Conservation (phyloP, 1,139 yeast species). For the Wickerhamomyces sp. region DNA sequence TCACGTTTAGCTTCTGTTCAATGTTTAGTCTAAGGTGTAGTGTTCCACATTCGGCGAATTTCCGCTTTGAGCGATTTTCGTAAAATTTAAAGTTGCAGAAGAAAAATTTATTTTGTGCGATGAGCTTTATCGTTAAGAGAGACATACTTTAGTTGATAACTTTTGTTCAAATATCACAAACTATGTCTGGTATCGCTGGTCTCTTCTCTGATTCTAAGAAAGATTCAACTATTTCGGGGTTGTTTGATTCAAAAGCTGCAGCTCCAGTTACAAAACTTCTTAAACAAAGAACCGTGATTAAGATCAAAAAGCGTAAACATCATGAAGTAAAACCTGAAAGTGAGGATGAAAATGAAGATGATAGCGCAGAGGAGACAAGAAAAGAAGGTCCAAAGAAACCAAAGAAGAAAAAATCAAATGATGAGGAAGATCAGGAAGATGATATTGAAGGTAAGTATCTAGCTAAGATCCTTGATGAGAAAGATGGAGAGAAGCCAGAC, state of each 20-base stretch:
- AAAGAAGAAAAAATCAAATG: conserved; percentile 19
- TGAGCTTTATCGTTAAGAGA: too few relatives aligned
- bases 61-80: too few relatives aligned
- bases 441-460: conserved; percentile 26
- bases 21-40: too few relatives aligned
- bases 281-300: conserved; percentile 20
- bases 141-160: too few relatives aligned
- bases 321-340: conserved; percentile 21
- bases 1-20: too few relatives aligned
- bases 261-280: conserved; percentile 25
- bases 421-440: conserved; percentile 28
- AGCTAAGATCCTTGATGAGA: conserved; percentile 17
- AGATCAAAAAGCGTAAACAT: conserved; percentile 9
- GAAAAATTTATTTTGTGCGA: too few relatives aligned
- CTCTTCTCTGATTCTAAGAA: conserved; percentile 18
- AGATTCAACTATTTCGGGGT: conserved; percentile 18
- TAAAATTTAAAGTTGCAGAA: too few relatives aligned
- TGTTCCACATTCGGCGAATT: too few relatives aligned
- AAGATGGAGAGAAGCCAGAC: conserved; percentile 13
- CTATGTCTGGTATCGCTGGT: conserved; percentile 16
- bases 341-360: conserved; percentile 8
- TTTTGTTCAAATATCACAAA: too few relatives aligned
- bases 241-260: conserved; percentile 24
- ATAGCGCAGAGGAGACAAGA: conserved; percentile 9
- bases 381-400: conserved; percentile 8